A percentile compares a stretch with the other conserved stretches of the same genome.
These are phyloP conservation scores for Potentilla sterilis DNA, from an alignment of 306 rosid genomes.

Conservation along the genomic window DNA sequence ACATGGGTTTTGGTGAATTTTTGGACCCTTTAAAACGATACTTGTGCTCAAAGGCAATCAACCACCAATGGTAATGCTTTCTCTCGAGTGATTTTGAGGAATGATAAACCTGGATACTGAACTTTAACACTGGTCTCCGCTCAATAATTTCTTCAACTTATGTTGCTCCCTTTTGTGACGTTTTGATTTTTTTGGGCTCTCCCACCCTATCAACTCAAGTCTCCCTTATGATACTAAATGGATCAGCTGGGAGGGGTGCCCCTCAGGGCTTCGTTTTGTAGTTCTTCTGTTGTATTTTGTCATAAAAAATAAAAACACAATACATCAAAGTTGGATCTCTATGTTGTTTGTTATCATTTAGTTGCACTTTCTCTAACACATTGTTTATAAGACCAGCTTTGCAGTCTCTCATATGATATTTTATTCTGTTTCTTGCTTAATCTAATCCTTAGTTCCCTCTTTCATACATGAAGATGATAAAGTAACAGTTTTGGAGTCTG, in stretches of 20 bases:
- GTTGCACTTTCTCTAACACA: background rate
- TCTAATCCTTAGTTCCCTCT: background rate
- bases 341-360: background rate
- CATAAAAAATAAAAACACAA: no score
- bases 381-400: background rate
- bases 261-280: no score
- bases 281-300: no score
- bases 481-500: slow-evolving; percentile 84
- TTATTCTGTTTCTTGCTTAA: background rate
- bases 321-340: background rate
- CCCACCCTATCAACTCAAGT: background rate
- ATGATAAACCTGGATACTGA: background rate
- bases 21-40: background rate
- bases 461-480: slow-evolving; percentile 63
- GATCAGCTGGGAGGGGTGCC: background rate
- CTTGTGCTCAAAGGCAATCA: no score
- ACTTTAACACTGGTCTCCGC: background rate
- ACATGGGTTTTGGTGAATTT: background rate
- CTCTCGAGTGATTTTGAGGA: background rate
- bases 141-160: background rate
- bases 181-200: no score
- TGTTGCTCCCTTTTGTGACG: background rate
- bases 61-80: background rate
- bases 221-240: background rate
- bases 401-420: background rate